These are phyloP conservation scores for Plasmodium vivax DNA, from an alignment of 169 alveolate genomes.

Conservation along the genomic window DNA sequence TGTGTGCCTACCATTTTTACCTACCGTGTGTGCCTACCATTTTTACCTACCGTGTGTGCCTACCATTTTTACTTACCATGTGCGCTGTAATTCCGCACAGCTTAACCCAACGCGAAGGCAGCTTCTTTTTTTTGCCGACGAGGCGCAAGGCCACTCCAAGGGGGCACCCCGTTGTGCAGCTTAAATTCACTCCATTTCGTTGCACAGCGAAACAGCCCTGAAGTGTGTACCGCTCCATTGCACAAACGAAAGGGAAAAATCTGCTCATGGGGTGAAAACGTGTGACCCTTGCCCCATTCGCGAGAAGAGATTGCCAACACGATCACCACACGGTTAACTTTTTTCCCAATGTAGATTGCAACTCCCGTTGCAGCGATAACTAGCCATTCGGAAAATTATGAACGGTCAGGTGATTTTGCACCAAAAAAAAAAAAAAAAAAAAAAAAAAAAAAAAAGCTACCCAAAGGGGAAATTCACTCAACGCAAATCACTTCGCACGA, in stretches of 20 bases:
- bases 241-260: background rate
- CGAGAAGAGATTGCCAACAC: background rate
- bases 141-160: background rate
- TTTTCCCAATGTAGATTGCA: background rate
- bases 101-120: background rate
- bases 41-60: background rate
- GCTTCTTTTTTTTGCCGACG: background rate
- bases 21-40: background rate
- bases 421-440: background rate
- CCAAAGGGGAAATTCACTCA: background rate
- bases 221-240: background rate
- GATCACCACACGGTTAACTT: background rate
- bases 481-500: background rate
- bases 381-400: slow-evolving; percentile 1
- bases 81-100: background rate
- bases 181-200: background rate
- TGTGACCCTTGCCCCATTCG: background rate
- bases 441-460: background rate
- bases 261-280: background rate
- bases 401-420: slow-evolving; percentile 4
- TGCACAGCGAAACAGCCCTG: background rate
- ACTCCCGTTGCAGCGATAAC: background rate
- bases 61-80: background rate
- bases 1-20: background rate
- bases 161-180: background rate